Conservation (phyloP, 805 yeast genomes). For the Ogataea paraovalis region DNA sequence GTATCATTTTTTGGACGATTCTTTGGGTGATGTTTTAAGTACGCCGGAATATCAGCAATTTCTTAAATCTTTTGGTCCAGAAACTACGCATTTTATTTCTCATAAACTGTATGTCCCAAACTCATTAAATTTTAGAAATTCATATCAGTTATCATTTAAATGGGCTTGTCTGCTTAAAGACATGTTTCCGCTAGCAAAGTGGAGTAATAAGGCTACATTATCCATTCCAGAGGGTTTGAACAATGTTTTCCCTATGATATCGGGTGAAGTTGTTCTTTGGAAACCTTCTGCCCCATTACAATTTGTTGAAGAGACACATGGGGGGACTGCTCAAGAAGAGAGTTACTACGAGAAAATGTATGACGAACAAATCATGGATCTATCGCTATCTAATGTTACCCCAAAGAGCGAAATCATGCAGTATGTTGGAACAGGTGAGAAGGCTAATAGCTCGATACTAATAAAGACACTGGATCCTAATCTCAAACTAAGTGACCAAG, state of each 20-base stretch:
- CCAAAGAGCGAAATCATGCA: conserved; percentile 11
- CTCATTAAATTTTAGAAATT: conserved; percentile 51
- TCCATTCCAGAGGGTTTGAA: conserved; percentile 20
- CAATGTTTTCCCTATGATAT: conserved; percentile 25
- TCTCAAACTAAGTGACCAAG: conserved; percentile 41
- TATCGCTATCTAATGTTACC: conserved; percentile 5
- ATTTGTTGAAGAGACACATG: conserved; percentile 4
- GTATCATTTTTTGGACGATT: conserved; percentile 74
- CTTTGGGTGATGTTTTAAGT: conserved; percentile 36
- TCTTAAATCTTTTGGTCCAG: conserved; percentile 48
- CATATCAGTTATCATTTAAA: conserved; percentile 51
- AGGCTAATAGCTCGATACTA: conserved; percentile 1
- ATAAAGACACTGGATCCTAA: conserved; percentile 4
- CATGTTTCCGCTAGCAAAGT: conserved; percentile 40
- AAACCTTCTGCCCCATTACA: conserved; percentile 13
- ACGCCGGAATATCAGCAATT: conserved; percentile 44
- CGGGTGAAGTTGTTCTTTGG: conserved; percentile 26
- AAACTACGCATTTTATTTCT: conserved; percentile 62
- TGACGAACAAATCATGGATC: conserved; percentile 21
- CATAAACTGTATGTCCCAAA: conserved; percentile 65
- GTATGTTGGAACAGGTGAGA: background rate
- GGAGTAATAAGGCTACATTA: conserved; percentile 27
- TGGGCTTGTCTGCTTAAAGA: conserved; percentile 49
- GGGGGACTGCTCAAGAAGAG: conserved; percentile 18
- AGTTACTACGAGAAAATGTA: conserved; percentile 24